These are phyloP conservation scores for Phytophthora chlamydospora DNA, from an alignment of 352 stramenopile genomes.

Conservation along the genomic window DNA sequence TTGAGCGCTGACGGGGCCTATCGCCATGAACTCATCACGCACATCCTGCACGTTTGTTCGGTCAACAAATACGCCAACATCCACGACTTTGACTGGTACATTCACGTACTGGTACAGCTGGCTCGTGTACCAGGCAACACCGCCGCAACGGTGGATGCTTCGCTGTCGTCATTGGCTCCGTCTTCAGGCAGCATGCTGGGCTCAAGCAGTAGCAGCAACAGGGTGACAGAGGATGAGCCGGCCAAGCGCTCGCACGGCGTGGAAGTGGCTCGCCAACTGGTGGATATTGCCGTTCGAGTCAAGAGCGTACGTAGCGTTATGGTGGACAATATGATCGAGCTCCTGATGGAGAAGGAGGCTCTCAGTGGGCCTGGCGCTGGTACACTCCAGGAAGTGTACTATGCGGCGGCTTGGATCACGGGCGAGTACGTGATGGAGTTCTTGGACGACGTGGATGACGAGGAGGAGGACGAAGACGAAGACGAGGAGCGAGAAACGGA, in stretches of 20 bases:
- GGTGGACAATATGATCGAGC: conserved; percentile 94
- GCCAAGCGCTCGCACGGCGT: conserved; percentile 65
- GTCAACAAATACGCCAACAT: conserved; percentile 98
- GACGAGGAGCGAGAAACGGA: conserved; percentile 75
- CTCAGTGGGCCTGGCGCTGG: conserved; percentile 71
- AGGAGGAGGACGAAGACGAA: conserved; percentile 79
- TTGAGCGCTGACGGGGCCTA: conserved; percentile 93
- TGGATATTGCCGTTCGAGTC: conserved; percentile 97
- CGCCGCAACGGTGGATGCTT: conserved; percentile 40
- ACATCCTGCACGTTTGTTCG: conserved; percentile 97
- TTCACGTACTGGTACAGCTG: conserved; percentile 96
- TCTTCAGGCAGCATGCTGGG: conserved; percentile 55
- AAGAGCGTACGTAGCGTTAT: conserved; percentile 95
- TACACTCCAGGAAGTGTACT: conserved; percentile 94
- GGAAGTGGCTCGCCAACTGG: conserved; percentile 94
- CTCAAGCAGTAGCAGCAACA: conserved; percentile 33
- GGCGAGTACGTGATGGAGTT: conserved; percentile 97
- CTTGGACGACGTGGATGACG: conserved; percentile 80
- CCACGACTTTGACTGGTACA: conserved; percentile 98
- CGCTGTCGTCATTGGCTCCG: conserved; percentile 32
- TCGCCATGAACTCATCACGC: conserved; percentile 95
- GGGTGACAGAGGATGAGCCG: conserved; percentile 31
- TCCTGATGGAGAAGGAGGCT: conserved; percentile 91
- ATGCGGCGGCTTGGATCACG: conserved; percentile 97
- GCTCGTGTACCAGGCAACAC: conserved; percentile 89